Evolutionary conservation across 192 early-diverging fungal genomes (phyloP), one percentile per base, ranked within the genome.

Genomic region (Dissophora globulifera): DNA sequence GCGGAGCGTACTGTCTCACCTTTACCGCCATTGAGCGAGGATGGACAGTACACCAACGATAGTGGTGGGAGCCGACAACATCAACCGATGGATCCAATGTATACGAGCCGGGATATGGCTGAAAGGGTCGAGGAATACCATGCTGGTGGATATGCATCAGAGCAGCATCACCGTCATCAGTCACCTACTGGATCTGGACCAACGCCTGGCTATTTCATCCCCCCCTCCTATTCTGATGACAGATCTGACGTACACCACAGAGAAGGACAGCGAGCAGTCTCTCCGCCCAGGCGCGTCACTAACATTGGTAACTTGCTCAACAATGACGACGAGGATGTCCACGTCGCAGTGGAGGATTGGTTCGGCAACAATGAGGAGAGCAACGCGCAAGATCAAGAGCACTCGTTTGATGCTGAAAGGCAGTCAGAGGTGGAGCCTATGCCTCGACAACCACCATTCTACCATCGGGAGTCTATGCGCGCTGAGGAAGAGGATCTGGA

Each of bases 241-340:
- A 13, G 2, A 3, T 32, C n/a, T 30, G 57, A 50, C 2, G 13
- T 26, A 40, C 13, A 19, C 4, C 54, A 29, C 7, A 26, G 20
- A 30, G 56, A 64, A 15, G 49, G 50, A 32, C 30, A 26, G 1
- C 57, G 58, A 15, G 23, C 63, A 7, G 19, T n/a, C 12, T 43
- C 72, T 2, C 64, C 72, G 17, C 72, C 72, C 23, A 48, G 72
- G 45, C 72, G 72, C 1, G n/a, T 60, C 12, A 76, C 72, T 20
- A 76, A 76, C 38, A 76, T 76, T 40, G 72, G 58, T n/a, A 76
- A 76, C n/a, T 26, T 76, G 8, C 51, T 76, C 11, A 76, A 76
- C 31, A 76, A 64, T n/a, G 54, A 67, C 12, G 72, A 76, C 15
- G 72, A 76, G 58, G 64, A 76, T 41, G 64, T 76, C 29, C 33